Base-by-base conservation (phyloP, 1,139 yeast genomes). In the Taphrina populina region DNA sequence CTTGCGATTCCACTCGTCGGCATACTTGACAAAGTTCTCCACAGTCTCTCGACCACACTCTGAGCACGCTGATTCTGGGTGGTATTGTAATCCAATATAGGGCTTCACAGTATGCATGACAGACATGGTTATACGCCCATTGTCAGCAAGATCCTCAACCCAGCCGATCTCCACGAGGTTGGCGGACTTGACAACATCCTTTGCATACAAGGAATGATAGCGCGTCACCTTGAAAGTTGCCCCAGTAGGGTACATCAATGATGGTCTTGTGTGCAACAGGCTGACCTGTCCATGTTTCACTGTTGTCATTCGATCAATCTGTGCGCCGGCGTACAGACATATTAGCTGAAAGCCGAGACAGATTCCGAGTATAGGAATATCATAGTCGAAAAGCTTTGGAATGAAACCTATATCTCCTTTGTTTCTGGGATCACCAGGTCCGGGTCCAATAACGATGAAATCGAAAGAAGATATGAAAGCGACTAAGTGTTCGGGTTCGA, bases 51-150 rank as follows among this genome's bases (percentile, higher is more conserved):
- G 74, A 1, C 98, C 98, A 51, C 71, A 66, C 10, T 74, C 72
- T 0, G 97, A 88, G 65, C 96, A 88, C 37, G 92, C 80, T 0
- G 96, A 88, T 66, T 94, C 99, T 0, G 98, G 98, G 65, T 94
- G 99, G 65, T 90, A 94, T 65, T 94, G 99, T 1, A 94, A 96
- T 0, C 96, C 98, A 69, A 76, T 90, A 70, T 84, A 85, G 0
- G 97, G 97, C 24, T 73, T 70, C 0, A 52, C 24, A 0, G 56
- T 63, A 65, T 87, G 92, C 64, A 72, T 77, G 0, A 78, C 94
- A 0, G 95, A 95, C 98, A 92, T 90, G 37, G 88, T 67, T 2
- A 84, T 73, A 11, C 45, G 39, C 8, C 55, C 55, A 11, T 59
- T 34, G 19, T 59, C 59, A n/a, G 62, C 61, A 19, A 66, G 63